Evolutionary conservation across 2,329 filamentous ascomycete species (phyloP).

Genomic region (Aspergillus candidus): DNA sequence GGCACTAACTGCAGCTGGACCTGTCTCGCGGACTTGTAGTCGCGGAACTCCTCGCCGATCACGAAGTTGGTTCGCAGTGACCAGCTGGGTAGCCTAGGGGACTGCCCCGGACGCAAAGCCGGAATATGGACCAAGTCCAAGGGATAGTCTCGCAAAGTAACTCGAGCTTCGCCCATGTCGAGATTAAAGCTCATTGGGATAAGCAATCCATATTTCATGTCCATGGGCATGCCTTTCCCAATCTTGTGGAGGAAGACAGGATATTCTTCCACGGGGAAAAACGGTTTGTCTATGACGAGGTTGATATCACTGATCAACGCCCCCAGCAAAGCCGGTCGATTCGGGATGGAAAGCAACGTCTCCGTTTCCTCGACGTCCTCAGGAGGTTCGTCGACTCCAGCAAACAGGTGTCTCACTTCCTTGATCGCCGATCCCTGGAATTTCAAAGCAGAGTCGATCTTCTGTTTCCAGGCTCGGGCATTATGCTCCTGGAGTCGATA

Average conservation of each 20-base stretch:
- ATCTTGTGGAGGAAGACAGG: constrained; percentile 79
- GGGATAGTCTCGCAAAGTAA: constrained; percentile 89
- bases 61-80: constrained; percentile 88
- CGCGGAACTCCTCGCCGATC: constrained; percentile 86
- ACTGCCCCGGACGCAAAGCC: constrained; percentile 70
- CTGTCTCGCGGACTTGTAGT: constrained; percentile 69
- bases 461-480: constrained; percentile 82
- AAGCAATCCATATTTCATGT: constrained; percentile 84
- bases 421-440: constrained; percentile 68
- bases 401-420: constrained; percentile 73
- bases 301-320: constrained; percentile 78
- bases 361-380: constrained; percentile 79
- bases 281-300: constrained; percentile 82
- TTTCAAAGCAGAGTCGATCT: constrained; percentile 71
- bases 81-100: constrained; percentile 70
- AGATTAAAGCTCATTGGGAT: constrained; percentile 85
- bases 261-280: constrained; percentile 74
- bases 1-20: constrained; percentile 82
- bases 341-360: constrained; percentile 76
- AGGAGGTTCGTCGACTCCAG: constrained; percentile 72
- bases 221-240: constrained; percentile 91
- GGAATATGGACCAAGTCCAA: constrained; percentile 88
- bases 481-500: constrained; percentile 72
- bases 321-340: constrained; percentile 76
- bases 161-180: constrained; percentile 80